phyloP scores from a whole-genome alignment of 768 basidiomycete genomes.

The Hemileccinum rubropunctum region DNA sequence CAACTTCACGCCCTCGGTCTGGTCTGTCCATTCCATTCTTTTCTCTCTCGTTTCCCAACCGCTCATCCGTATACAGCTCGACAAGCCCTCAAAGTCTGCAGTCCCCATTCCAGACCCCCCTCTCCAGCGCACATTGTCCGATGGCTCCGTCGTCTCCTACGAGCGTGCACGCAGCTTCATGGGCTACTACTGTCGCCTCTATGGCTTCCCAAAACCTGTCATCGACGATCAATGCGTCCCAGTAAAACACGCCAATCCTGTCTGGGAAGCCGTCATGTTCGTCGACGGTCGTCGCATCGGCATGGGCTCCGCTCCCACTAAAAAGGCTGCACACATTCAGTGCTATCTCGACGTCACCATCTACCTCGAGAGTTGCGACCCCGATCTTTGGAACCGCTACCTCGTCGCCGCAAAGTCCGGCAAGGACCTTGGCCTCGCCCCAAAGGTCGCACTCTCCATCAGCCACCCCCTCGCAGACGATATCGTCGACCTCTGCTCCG shows the following conservation, averaged over 20 bases:
- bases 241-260: slow-evolving; percentile 16
- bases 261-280: slow-evolving; percentile 74
- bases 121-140: slow-evolving; percentile 45
- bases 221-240: slow-evolving; percentile 48
- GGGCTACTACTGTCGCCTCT: slow-evolving; percentile 90
- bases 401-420: slow-evolving; percentile 58
- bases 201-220: slow-evolving; percentile 70
- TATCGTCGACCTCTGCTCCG: slow-evolving; percentile 65
- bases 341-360: slow-evolving; percentile 87
- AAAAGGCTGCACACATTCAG: slow-evolving; percentile 67
- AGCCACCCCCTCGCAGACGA: slow-evolving; percentile 62
- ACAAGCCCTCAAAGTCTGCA: slow-evolving; percentile 26
- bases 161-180: slow-evolving; percentile 85
- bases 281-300: slow-evolving; percentile 83
- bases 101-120: slow-evolving; percentile 4
- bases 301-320: slow-evolving; percentile 62
- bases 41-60: not conserved
- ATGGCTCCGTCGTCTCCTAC: slow-evolving; percentile 60
- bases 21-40: slow-evolving; percentile 43
- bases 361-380: slow-evolving; percentile 85
- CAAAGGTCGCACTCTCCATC: slow-evolving; percentile 64
- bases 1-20: slow-evolving; percentile 63
- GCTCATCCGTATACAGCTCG: slow-evolving; percentile 22
- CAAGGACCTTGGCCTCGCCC: slow-evolving; percentile 68
- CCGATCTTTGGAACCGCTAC: slow-evolving; percentile 74